Evolutionary conservation across 345 rosid species (phyloP), one percentile per base, ranked within the genome.

Genomic region (Sonneratia alba): DNA sequence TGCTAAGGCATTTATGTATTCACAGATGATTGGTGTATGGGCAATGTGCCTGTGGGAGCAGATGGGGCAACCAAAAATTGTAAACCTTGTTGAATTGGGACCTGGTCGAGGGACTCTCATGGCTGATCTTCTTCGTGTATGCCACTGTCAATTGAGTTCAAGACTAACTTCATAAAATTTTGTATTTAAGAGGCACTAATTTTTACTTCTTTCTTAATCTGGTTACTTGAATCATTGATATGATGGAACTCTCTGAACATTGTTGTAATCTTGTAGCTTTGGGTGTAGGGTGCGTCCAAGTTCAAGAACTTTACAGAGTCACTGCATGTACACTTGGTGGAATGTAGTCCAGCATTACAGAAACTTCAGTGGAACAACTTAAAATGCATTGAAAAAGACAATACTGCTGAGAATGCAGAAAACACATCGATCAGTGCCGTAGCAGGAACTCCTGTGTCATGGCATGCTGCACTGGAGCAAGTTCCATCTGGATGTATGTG

Each of bases 81-180:
- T 90, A 51, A 92, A 88, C 89, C 86, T 92, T 36, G 83, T 95
- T 76, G 99, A 95, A 81, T 79, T 95, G 73, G 99, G 99, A 77
- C 98, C 97, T 45, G 99, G 98, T 32, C 79, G 98, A 49, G 98
- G 92, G 85, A 87, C 97, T 38, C 99, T 92, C 53, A 89, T 95
- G 96, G 94, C 83, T 5, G 99, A 90, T 83, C 96, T 92, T 70
- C 91, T 95, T 77, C 92, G 85, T 55, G 97, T 92, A 85, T 81
- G 93, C 59, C 67, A 55, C 40, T 18, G 32, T 38, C 36, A 32
- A 47, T 16, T n/a, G 27, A 15, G 13, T 70, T 65, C 6, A 6
- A n/a, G 1, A 9, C 4, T 49, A 24, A 3, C 7, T 56, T 19
- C 16, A 59, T 59, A 24, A n/a, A 15, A 53, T 34, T 9, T 57